A percentile compares a stretch with the other conserved stretches of the same genome.
Conservation (phyloP, 495 filamentous ascomycete genomes). For the Choiromyces venosus region DNA sequence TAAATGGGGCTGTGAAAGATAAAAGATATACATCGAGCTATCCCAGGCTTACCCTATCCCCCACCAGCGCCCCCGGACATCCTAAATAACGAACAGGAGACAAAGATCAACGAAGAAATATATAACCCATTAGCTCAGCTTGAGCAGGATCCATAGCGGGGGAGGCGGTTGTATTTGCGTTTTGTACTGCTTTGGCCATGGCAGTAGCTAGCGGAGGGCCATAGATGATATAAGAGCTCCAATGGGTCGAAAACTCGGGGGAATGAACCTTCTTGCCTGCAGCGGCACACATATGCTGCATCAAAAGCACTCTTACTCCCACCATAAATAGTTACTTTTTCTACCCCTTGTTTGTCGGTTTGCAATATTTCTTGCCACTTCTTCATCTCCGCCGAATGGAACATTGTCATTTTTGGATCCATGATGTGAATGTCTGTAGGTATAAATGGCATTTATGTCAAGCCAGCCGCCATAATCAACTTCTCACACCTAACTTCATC, state of each 20-base stretch:
- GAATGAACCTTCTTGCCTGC: conserved; percentile 48
- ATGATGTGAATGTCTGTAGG: conserved; percentile 42
- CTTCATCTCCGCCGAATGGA: conserved; percentile 44
- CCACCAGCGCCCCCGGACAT: too few relatives aligned
- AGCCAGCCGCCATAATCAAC: conserved; percentile 48
- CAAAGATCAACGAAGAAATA: too few relatives aligned
- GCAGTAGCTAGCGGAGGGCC: not conserved
- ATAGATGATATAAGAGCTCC: not conserved
- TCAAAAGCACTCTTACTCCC: conserved; percentile 50
- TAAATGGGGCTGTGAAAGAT: too few relatives aligned
- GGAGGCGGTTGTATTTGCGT: not conserved
- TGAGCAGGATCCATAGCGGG: not conserved
- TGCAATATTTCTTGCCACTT: conserved; percentile 33
- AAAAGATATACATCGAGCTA: too few relatives aligned
- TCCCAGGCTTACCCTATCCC: too few relatives aligned
- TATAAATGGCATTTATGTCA: conserved; percentile 45
- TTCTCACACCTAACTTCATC: conserved; percentile 40
- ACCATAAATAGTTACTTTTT: conserved; percentile 46
- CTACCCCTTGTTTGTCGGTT: conserved; percentile 17
- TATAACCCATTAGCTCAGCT: not conserved
- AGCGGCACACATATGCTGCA: conserved; percentile 45
- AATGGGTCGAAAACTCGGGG: not conserved
- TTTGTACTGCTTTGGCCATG: not conserved
- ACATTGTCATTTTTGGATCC: conserved; percentile 39
- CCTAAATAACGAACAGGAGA: too few relatives aligned